A percentile compares a stretch with the other conserved stretches of the same genome.
Evolutionary conservation across 495 filamentous ascomycete species (phyloP).

Genomic region (Podospora pseudoanserina): DNA sequence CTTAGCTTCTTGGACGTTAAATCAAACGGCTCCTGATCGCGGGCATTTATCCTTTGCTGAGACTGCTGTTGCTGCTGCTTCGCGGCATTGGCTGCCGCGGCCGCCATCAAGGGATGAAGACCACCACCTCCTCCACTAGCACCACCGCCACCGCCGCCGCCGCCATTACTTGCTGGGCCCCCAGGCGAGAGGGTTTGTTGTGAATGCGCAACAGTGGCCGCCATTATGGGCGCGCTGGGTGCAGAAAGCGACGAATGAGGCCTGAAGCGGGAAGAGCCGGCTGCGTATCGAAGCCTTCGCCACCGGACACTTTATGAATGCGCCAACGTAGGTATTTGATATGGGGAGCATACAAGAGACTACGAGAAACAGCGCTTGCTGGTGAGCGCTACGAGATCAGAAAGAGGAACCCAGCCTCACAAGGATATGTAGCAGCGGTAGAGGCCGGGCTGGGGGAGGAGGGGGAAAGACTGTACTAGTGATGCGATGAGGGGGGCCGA

Average conservation of each 20-base stretch:
- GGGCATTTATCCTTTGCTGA: constrained; percentile 9
- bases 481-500: background rate
- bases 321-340: background rate
- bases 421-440: constrained; percentile 5
- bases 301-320: background rate
- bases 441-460: constrained; percentile 9
- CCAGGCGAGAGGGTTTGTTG: constrained; percentile 18
- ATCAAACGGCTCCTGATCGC: constrained; percentile 26
- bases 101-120: constrained; percentile 32
- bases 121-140: constrained; percentile 16
- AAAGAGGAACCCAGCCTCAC: constrained; percentile 5
- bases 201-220: constrained; percentile 34
- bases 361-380: background rate
- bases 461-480: background rate
- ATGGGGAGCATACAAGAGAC: background rate
- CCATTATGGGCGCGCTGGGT: constrained; percentile 18
- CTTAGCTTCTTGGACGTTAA: constrained; percentile 28
- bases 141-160: background rate
- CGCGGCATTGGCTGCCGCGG: constrained; percentile 16
- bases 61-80: constrained; percentile 25
- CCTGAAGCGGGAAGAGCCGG: background rate
- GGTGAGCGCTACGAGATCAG: constrained; percentile 9
- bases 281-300: background rate
- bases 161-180: background rate
- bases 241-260: background rate